Evolutionary conservation across 805 yeast species (phyloP), one percentile per base, ranked within the genome.

Genomic region (Saccharomycopsis malanga): DNA sequence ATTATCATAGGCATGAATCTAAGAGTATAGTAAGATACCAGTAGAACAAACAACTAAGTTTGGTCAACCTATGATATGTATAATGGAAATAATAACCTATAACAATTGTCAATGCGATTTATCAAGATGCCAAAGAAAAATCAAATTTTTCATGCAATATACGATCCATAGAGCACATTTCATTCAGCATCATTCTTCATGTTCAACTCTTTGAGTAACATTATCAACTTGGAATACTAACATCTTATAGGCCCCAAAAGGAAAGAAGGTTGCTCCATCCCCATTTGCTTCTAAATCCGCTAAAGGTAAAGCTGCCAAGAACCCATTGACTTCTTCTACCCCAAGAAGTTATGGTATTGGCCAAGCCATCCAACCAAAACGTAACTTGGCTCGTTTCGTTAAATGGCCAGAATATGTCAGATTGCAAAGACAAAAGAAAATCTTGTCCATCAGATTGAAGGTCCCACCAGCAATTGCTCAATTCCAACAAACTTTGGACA

Each of bases 321-420:
- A 87, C 80, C 96, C 96, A 63, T 76, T 89, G 69, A 71, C 87
- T 66, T 94, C 85, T 72, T 73, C 95, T 56, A 77, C 87, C 59
- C 95, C 96, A 71, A 83, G 82, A 76, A 83, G 80, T 76, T 91
- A 82, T 67, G 98, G 98, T 74, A 83, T 93, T 64, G 98, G 98
- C 65, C 98, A 93, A 78, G 75, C 83, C 58, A 65, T 91, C 63
- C 98, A 91, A 75, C 95, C 88, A 71, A 87, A 83, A 79, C 83
- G 91, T 76, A 87, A 93, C 83, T 81, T 93, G 68, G 76, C 95
- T 54, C 88, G 98, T 74, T 89, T 86, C 71, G 98, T 91, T 68
- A 93, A 85, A 75, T 93, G 98, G 98, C 98, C 98, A 69, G 93
- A 84, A 74, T 88, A 91, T 71, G 94, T 91, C 61, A 87, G 95